Base-by-base conservation (phyloP, 192 early-diverging fungal genomes). In the Rhizophlyctis rosea region DNA sequence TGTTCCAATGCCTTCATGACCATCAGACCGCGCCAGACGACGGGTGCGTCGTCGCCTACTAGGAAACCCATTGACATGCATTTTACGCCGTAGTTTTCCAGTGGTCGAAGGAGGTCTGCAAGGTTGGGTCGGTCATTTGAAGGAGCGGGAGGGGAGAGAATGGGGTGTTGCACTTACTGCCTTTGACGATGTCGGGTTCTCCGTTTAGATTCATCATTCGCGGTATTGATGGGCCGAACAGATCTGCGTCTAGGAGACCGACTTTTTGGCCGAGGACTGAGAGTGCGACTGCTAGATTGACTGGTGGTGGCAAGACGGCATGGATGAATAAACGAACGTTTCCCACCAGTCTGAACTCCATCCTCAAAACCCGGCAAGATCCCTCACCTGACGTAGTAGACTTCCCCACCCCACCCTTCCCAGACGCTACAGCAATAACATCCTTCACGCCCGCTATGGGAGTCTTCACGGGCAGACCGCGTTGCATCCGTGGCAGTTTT, bases 51-150 rank as follows among this genome's bases (percentile, higher is more conserved):
- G 64, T 88, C 76, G 7, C 72, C 81, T 2, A 93, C 80, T 52
- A 96, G 63, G 67, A 94, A 96, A 21, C 93, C 93, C 85, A 94
- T 94, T 0, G 88, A 91, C 91, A 96, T 96, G 57, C 86, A 86
- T 53, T 90, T 81, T 4, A 96, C 82, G 23, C 93, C 93, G 79
- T 92, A 93, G 64, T 94, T 94, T 23, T 69, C 69, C 25, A 93
- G 59, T 1, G 93, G 93, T 7, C 84, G 72, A 24, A 95, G 62
- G 5, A 72, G 73, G 58, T 78, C 80, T 36, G 67, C n/a, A n/a
- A n/a, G n/a, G n/a, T n/a, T n/a, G n/a, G n/a, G n/a, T n/a, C 78
- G 77, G 62, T 24, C 2, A 3, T 23, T 34, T 23, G 54, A 64
- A 23, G 29, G 23, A 64, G 36, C 25, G n/a, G 33, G 5, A 1